Percentiles rank a stretch among this genome's conserved stretches.
These are phyloP conservation scores for Lobosporangium transversale DNA, from an alignment of 192 early-diverging fungal species.

Conservation along the genomic window DNA sequence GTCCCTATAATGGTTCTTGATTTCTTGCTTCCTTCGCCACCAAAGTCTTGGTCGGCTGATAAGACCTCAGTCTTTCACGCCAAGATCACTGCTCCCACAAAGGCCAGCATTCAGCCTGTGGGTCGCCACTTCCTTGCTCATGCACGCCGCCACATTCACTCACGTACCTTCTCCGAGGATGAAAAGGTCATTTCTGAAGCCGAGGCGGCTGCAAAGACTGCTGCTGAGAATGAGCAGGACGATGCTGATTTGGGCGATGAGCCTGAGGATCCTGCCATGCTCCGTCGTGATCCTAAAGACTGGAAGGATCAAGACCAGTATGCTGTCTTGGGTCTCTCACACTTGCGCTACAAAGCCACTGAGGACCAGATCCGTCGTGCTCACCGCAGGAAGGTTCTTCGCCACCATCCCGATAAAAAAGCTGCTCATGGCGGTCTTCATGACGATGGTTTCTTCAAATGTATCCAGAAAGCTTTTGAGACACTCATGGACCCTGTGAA, in stretches of 20 bases:
- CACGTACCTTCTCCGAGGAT: constrained; percentile 71
- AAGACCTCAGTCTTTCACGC: constrained; percentile 53
- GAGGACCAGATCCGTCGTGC: constrained; percentile 95
- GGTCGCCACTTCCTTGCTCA: constrained; percentile 69
- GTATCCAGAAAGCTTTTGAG: constrained; percentile 94
- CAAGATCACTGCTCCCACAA: constrained; percentile 53
- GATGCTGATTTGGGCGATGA: constrained; percentile 84
- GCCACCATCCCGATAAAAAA: constrained; percentile 99
- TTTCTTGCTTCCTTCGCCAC: constrained; percentile 79
- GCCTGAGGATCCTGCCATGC: constrained; percentile 77
- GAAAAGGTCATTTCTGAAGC: constrained; percentile 60
- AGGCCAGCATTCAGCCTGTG: constrained; percentile 61
- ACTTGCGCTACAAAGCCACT: constrained; percentile 86
- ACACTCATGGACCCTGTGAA: constrained; percentile 89
- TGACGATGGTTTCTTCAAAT: constrained; percentile 99
- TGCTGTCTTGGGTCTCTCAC: constrained; percentile 91
- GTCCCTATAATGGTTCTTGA: constrained; percentile 58
- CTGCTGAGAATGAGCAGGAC: constrained; percentile 51
- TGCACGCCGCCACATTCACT: constrained; percentile 67
- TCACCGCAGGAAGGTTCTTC: constrained; percentile 92
- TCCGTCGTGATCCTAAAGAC: constrained; percentile 87
- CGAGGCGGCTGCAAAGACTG: constrained; percentile 51
- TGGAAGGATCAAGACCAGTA: constrained; percentile 99
- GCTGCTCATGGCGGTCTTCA: constrained; percentile 75
- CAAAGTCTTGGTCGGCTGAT: constrained; percentile 68